Evolutionary conservation across 1,139 yeast genomes (phyloP), one percentile per base, ranked within the genome.

Genomic region (Martiniozyma asiatica): DNA sequence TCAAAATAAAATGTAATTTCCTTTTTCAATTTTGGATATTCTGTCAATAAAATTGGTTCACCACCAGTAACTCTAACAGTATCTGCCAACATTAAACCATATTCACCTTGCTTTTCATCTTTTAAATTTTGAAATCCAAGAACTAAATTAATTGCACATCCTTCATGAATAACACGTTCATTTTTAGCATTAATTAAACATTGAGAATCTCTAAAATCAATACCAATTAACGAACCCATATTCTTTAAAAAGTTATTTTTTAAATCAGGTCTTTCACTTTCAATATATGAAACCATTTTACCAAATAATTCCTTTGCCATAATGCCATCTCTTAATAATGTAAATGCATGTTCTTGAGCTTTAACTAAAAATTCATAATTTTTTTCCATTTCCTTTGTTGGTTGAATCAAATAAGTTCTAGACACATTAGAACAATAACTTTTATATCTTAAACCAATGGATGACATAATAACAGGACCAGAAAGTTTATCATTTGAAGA

Each of bases 361-460:
- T 65, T 64, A 32, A 82, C 56, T 42, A 87, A 60, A 44, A 82
- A 74, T 37, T 79, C 89, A 53, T 87, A 89, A 53, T 81, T 78
- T 30, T 62, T 61, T 42, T 80, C 92, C 63, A 84, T 76, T 40
- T 73, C 76, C 34, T 73, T 69, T 5, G 93, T 68, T 9, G 97
- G 97, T 50, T 85, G 94, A 48, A 89, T 82, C 49, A 89, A 62
- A 47, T 81, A 89, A 1, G 96, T 81, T 54, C 98, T 69, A 9
- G 79, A 89, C 31, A 87, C 62, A 46, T 82, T 84, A 4, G 96
- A 77, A 55, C 96, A 84, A 55, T 89, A 89, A 25, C 82, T 75
- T 51, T 77, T 81, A 59, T 85, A 89, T 46, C 96, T 69, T 41
- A 87, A 64, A 30, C 96, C 96, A 40, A 92, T 59, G 3, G 93